Percentiles rank a stretch among this genome's conserved stretches.
Conservation (phyloP, 2,329 filamentous ascomycete genomes). For the Teratosphaeria zuluensis region DNA sequence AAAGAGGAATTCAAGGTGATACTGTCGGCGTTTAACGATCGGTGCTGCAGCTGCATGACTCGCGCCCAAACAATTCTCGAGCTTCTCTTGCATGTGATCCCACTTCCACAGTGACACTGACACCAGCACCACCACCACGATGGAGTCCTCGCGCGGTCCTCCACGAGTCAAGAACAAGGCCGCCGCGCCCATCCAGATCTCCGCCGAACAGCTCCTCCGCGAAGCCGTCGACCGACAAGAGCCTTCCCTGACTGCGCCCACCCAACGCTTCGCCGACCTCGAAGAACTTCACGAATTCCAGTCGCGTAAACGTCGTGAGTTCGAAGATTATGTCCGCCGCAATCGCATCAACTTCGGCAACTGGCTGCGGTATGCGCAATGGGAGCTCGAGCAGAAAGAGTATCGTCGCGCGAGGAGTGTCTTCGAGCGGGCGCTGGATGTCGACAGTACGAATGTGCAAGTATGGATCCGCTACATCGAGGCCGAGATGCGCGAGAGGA, state of each 20-base stretch:
- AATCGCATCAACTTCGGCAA: conserved; percentile 96
- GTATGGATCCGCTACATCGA: conserved; percentile 93
- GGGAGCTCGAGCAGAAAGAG: conserved; percentile 98
- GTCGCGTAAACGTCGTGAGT: conserved; percentile 89
- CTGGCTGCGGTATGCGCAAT: conserved; percentile 95
- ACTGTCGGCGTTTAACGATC: neutral
- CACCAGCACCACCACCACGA: conserved; percentile 30
- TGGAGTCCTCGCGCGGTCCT: conserved; percentile 86
- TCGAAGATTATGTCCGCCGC: conserved; percentile 93
- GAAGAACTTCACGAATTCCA: conserved; percentile 98
- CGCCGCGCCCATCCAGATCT: conserved; percentile 72
- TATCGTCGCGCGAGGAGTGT: conserved; percentile 82
- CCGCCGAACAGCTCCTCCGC: conserved; percentile 89
- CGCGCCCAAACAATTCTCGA: neutral
- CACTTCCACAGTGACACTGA: neutral
- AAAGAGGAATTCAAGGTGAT: neutral
- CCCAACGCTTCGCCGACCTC: conserved; percentile 88
- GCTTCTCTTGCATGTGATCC: neutral
- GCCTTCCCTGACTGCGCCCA: conserved; percentile 74
- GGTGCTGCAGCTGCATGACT: neutral
- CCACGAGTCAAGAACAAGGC: conserved; percentile 99
- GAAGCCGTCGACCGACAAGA: conserved; percentile 97
- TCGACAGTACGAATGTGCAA: conserved; percentile 74
- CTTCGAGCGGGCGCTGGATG: conserved; percentile 90
- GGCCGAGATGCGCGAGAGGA: conserved; percentile 87